phyloP scores from a whole-genome alignment of 768 basidiomycete genomes.

The Mycena capillaripes region DNA sequence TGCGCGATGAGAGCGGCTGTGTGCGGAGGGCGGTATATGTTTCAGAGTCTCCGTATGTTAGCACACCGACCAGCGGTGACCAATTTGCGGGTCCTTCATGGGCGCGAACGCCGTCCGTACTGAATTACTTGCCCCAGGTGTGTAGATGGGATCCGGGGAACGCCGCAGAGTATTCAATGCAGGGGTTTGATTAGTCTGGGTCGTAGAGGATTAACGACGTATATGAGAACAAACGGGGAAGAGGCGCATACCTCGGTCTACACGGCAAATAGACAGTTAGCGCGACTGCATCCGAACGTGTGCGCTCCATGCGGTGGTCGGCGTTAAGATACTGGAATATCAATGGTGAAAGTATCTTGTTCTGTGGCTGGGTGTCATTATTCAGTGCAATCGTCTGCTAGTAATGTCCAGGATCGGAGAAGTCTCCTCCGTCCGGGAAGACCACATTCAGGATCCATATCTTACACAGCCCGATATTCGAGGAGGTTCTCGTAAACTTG shows the following conservation, averaged over 20 bases:
- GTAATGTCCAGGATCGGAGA: no score
- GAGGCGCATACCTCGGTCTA: neutral
- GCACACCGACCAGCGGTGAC: neutral
- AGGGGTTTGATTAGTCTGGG: neutral
- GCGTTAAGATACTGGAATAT: no score
- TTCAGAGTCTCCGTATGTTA: conserved; percentile 5
- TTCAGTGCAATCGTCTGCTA: no score
- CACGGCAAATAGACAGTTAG: neutral
- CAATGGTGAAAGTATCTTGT: no score
- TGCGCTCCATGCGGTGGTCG: neutral
- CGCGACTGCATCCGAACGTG: neutral
- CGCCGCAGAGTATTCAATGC: neutral
- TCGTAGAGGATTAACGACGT: neutral
- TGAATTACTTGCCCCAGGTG: neutral
- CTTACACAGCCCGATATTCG: no score
- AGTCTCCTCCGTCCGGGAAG: no score
- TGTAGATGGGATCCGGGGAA: no score
- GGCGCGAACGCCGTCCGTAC: neutral
- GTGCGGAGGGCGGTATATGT: conserved; percentile 3
- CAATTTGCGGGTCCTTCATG: neutral
- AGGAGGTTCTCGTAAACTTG: no score
- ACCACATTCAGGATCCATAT: no score
- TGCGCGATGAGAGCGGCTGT: neutral
- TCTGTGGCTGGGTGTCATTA: no score
- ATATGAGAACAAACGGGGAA: neutral